phyloP scores from a whole-genome alignment of 306 rosid species.

The Delonix regia region DNA sequence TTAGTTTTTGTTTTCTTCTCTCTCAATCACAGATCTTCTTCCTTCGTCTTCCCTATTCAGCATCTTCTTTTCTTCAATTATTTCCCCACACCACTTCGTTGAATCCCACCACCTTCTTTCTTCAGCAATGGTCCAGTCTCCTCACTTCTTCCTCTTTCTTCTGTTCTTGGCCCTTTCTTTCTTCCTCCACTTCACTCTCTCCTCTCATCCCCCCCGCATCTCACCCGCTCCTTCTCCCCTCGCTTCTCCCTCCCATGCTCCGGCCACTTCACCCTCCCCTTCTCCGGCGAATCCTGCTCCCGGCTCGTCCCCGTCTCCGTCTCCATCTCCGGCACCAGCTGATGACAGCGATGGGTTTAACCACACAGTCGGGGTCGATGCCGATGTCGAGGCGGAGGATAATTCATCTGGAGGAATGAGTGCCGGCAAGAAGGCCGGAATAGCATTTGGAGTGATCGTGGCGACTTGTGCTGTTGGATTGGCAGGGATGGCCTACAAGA shows the following conservation, averaged over 20 bases:
- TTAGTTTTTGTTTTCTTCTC: no score
- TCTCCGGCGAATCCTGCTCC: no score
- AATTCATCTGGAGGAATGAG: conserved; percentile 58
- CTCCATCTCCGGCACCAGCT: conserved; percentile 13
- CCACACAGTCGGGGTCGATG: conserved; percentile 3
- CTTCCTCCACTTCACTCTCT: conserved; percentile 34
- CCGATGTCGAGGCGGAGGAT: not conserved
- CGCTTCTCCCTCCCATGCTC: conserved; percentile 15
- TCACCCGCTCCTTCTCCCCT: conserved; percentile 30
- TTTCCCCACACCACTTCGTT: not conserved
- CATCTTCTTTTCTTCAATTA: no score
- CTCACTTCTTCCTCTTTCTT: conserved; percentile 26
- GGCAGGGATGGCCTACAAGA: conserved; percentile 73
- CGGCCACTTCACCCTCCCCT: conserved; percentile 35
- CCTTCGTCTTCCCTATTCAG: no score
- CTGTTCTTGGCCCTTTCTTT: conserved; percentile 37
- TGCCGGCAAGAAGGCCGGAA: conserved; percentile 70
- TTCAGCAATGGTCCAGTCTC: no score
- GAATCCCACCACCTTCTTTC: no score
- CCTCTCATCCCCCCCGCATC: conserved; percentile 14
- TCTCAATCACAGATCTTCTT: no score
- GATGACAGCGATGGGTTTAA: conserved; percentile 5
- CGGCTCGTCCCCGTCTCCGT: no score
- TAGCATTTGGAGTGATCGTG: conserved; percentile 61
- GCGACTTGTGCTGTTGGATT: conserved; percentile 51